Conservation (phyloP, 1,139 yeast species). For the Diutina catenulata region DNA sequence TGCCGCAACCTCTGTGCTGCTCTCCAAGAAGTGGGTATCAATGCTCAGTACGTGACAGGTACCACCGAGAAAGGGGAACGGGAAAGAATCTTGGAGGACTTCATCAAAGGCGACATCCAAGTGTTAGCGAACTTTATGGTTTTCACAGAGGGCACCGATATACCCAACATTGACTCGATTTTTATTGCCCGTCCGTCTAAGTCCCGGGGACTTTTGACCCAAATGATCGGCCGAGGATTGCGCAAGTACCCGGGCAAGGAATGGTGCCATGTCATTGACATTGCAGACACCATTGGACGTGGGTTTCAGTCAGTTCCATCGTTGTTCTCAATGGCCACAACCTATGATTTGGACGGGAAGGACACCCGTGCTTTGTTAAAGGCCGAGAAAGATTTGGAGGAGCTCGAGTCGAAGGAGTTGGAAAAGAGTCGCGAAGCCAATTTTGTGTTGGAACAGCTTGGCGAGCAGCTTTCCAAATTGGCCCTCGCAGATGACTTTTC, state of each 20-base stretch:
- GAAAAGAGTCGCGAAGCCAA: conserved; percentile 11
- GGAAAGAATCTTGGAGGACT: conserved; percentile 39
- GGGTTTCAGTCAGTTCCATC: conserved; percentile 58
- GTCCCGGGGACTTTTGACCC: conserved; percentile 60
- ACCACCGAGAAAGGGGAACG: conserved; percentile 46
- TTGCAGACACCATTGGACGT: conserved; percentile 48
- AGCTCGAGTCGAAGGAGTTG: conserved; percentile 16
- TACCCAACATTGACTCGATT: conserved; percentile 79
- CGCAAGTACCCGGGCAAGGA: conserved; percentile 50
- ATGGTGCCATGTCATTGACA: conserved; percentile 66
- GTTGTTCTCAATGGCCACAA: conserved; percentile 33
- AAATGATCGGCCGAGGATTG: conserved; percentile 89
- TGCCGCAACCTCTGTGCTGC: conserved; percentile 42
- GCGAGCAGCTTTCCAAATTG: conserved; percentile 8
- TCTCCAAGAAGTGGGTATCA: conserved; percentile 49
- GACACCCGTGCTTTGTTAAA: conserved; percentile 20
- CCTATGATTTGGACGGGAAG: conserved; percentile 14
- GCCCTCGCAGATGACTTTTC: conserved; percentile 12
- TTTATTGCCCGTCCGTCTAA: conserved; percentile 73
- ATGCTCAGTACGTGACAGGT: conserved; percentile 68
- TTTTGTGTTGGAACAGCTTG: conserved; percentile 10
- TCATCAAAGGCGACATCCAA: conserved; percentile 48
- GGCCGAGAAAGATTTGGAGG: conserved; percentile 21
- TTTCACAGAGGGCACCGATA: conserved; percentile 92
- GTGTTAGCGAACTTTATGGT: conserved; percentile 83